Evolutionary conservation across 2,329 filamentous ascomycete species (phyloP).

Genomic region (Penicillium decumbens): DNA sequence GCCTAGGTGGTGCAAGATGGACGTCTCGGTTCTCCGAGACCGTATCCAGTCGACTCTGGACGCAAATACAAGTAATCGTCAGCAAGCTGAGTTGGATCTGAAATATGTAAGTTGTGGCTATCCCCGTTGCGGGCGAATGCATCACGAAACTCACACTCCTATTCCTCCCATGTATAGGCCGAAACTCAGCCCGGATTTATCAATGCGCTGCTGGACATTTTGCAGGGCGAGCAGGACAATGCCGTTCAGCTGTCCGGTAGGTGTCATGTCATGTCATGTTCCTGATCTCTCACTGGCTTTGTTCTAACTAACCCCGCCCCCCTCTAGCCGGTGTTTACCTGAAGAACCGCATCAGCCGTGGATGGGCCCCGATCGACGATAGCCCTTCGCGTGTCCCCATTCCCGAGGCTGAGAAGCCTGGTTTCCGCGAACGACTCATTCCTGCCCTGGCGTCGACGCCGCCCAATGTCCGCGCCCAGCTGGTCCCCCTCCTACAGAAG

Average conservation of each 20-base stretch:
- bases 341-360: constrained; percentile 93
- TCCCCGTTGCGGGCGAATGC: constrained; percentile 10
- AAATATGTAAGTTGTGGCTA: constrained; percentile 53
- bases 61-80: constrained; percentile 57
- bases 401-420: constrained; percentile 80
- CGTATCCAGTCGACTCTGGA: constrained; percentile 62
- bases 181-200: constrained; percentile 87
- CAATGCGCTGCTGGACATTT: constrained; percentile 82
- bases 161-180: constrained; percentile 54
- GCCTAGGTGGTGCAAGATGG: constrained; percentile 47
- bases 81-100: constrained; percentile 60
- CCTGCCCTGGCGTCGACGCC: constrained; percentile 79
- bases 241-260: constrained; percentile 84
- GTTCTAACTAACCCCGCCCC: constrained; percentile 17
- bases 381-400: constrained; percentile 68
- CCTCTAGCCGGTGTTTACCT: constrained; percentile 84
- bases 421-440: constrained; percentile 81
- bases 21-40: constrained; percentile 57
- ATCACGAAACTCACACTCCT: constrained; percentile 14
- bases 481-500: constrained; percentile 91
- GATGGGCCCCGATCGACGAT: constrained; percentile 77
- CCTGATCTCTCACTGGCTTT: not conserved
- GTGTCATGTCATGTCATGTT: constrained; percentile 31
- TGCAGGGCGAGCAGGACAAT: constrained; percentile 80
- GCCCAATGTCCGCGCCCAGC: constrained; percentile 79